Conservation (phyloP, 495 filamentous ascomycete species). For the Stereocaulon alpinum region DNA sequence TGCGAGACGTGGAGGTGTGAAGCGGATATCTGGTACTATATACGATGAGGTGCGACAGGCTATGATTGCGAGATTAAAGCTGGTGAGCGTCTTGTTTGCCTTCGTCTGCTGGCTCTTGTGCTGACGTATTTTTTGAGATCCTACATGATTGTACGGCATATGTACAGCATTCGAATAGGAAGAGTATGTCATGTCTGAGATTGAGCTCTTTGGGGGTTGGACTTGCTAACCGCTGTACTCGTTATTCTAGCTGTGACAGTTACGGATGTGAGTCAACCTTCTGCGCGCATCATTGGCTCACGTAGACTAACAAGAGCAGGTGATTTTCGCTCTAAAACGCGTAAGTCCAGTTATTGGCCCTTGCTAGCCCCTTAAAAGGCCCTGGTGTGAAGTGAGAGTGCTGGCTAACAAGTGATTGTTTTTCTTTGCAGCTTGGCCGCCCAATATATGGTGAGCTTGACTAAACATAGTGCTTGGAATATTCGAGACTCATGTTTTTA, state of each 20-base stretch:
- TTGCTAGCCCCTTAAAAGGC: not conserved
- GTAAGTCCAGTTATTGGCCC: conserved; percentile 24
- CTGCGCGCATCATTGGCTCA: not conserved
- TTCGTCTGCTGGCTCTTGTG: not conserved
- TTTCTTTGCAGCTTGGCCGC: conserved; percentile 23
- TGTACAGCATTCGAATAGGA: conserved; percentile 39
- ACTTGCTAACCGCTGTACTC: not conserved
- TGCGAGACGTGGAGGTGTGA: conserved; percentile 69
- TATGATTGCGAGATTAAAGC: conserved; percentile 42
- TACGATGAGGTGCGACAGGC: conserved; percentile 57
- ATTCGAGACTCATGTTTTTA: not conserved
- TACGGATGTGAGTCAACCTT: conserved; percentile 43
- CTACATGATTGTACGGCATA: conserved; percentile 40
- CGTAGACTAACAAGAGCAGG: conserved; percentile 31
- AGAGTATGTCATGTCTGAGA: conserved; percentile 30
- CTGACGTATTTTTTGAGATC: conserved; percentile 32
- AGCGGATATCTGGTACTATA: conserved; percentile 56
- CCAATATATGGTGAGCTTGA: conserved; percentile 29
- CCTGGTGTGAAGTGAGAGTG: not conserved
- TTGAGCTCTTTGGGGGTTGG: conserved; percentile 5
- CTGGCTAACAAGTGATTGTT: not conserved
- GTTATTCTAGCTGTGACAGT: conserved; percentile 41
- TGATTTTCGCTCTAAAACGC: conserved; percentile 47
- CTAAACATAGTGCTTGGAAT: not conserved
- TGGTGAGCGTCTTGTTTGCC: conserved; percentile 32